These are phyloP conservation scores for Boletus coccyginus DNA, from an alignment of 768 basidiomycete genomes.

Conservation along the genomic window DNA sequence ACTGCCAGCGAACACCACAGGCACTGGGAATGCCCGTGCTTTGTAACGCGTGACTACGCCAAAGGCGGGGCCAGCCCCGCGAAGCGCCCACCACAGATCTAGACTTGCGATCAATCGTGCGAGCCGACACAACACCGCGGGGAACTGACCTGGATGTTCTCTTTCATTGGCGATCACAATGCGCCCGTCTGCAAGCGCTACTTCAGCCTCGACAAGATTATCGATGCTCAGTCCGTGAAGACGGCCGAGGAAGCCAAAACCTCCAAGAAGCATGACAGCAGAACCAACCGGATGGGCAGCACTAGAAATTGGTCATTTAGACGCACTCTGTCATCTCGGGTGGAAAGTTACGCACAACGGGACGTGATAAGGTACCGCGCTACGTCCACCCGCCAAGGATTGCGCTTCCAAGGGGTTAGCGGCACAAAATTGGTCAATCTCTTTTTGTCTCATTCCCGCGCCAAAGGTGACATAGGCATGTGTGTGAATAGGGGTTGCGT, in stretches of 20 bases:
- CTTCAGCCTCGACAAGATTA: conserved; percentile 87
- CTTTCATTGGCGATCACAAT: conserved; percentile 75
- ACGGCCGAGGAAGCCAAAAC: conserved; percentile 86
- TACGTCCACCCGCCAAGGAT: conserved; percentile 47
- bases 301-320: conserved; percentile 36
- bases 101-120: conserved; percentile 1
- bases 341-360: conserved; percentile 56
- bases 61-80: conserved; percentile 79
- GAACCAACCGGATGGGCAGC: conserved; percentile 80
- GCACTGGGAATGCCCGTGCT: conserved; percentile 84
- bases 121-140: background rate
- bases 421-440: conserved; percentile 76
- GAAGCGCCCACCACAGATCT: conserved; percentile 89
- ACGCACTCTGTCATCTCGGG: background rate
- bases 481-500: conserved; percentile 58
- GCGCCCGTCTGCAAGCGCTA: conserved; percentile 88
- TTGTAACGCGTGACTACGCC: conserved; percentile 90
- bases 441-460: conserved; percentile 81
- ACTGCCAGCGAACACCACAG: conserved; percentile 90
- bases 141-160: conserved; percentile 58
- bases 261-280: conserved; percentile 79
- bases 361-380: conserved; percentile 73
- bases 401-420: conserved; percentile 60
- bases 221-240: conserved; percentile 86
- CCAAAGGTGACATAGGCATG: conserved; percentile 86